These are phyloP conservation scores for Luffa aegyptiaca DNA, from an alignment of 306 rosid genomes.

Conservation along the genomic window DNA sequence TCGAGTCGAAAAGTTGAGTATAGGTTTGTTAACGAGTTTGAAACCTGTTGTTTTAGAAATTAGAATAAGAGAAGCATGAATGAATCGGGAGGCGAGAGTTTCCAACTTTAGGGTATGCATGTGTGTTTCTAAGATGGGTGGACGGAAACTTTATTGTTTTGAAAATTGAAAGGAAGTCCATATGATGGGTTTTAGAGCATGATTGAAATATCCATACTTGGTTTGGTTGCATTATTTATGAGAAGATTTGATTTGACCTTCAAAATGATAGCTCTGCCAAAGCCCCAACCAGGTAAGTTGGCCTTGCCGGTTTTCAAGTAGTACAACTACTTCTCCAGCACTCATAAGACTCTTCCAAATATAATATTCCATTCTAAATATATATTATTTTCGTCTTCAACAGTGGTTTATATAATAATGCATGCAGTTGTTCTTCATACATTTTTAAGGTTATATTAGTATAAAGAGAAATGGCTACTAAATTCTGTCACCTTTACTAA, in stretches of 20 bases:
- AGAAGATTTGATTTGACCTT: background rate
- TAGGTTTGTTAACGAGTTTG: no score
- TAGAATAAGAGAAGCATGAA: background rate
- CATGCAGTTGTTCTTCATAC: no score
- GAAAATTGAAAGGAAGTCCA: background rate
- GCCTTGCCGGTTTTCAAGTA: background rate
- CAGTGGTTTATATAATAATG: no score
- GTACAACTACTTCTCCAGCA: background rate
- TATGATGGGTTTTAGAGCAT: background rate
- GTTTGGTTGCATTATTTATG: background rate
- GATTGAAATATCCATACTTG: background rate
- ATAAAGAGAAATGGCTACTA: no score
- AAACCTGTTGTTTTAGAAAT: no score
- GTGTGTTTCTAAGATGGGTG: background rate
- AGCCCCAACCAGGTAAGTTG: background rate
- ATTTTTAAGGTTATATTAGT: no score
- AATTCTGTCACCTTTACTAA: no score
- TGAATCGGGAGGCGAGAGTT: background rate
- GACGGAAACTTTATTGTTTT: background rate
- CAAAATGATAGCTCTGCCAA: background rate
- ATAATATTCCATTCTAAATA: background rate
- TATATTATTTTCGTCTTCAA: no score
- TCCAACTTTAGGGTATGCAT: background rate
- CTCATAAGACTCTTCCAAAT: background rate
- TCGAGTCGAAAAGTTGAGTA: background rate